Evolutionary conservation across 1,284 basidiomycete species (phyloP).

Genomic region (Papiliotrema flavescens): DNA sequence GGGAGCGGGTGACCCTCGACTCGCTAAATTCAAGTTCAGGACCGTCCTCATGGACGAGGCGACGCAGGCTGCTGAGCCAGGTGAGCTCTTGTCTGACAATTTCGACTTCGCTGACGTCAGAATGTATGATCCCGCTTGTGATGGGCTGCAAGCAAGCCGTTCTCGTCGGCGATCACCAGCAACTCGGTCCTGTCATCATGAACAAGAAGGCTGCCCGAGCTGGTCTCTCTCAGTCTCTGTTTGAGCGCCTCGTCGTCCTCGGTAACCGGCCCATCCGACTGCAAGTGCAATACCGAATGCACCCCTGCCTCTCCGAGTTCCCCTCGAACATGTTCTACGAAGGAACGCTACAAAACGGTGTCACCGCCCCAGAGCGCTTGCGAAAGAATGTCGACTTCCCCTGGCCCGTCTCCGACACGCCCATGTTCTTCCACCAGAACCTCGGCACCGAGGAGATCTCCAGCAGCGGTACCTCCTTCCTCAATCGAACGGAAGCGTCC

Average conservation of each 20-base stretch:
- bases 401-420: conserved; percentile 95
- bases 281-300: conserved; percentile 99
- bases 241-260: conserved; percentile 93
- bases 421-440: conserved; percentile 99
- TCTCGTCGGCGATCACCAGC: conserved; percentile 95
- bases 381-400: conserved; percentile 98
- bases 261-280: conserved; percentile 95
- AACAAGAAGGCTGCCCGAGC: conserved; percentile 99
- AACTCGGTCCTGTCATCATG: conserved; percentile 99
- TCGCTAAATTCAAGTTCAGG: conserved; percentile 95
- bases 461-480: conserved; percentile 94
- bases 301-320: conserved; percentile 97
- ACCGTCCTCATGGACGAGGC: conserved; percentile 99
- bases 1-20: conserved; percentile 90
- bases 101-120: conserved; percentile 52
- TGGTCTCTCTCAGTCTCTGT: conserved; percentile 93
- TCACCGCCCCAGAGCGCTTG: conserved; percentile 94
- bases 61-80: conserved; percentile 95
- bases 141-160: conserved; percentile 99
- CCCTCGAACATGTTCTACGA: conserved; percentile 99
- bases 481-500: conserved; percentile 96
- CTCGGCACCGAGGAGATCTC: conserved; percentile 99
- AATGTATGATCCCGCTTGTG: conserved; percentile 98
- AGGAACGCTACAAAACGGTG: conserved; percentile 97
- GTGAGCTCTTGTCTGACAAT: conserved; percentile 53